These are phyloP conservation scores for Penicillium sp. DNA, from an alignment of 2,329 filamentous ascomycete species.

Conservation along the genomic window DNA sequence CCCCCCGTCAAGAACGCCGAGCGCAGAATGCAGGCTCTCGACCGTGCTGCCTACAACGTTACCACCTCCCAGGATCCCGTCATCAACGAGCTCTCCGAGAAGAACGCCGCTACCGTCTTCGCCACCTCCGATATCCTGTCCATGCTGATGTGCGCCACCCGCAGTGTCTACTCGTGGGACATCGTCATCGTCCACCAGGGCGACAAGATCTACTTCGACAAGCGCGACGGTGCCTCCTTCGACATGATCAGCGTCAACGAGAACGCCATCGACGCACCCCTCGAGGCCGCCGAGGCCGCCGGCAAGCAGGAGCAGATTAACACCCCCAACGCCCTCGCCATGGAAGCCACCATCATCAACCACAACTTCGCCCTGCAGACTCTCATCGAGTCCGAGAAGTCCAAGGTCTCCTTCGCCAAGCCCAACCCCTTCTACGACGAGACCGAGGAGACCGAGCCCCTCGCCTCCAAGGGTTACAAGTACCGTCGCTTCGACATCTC, in stretches of 20 bases:
- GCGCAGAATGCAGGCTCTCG: constrained; percentile 81
- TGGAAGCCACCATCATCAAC: constrained; percentile 99
- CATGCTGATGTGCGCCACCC: constrained; percentile 98
- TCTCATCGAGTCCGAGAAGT: constrained; percentile 74
- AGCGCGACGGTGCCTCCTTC: constrained; percentile 89
- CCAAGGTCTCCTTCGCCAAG: constrained; percentile 80
- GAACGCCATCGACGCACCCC: constrained; percentile 91
- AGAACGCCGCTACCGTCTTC: constrained; percentile 94
- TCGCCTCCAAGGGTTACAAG: constrained; percentile 96
- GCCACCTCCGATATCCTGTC: constrained; percentile 96
- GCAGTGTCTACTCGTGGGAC: constrained; percentile 98
- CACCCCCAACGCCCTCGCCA: constrained; percentile 85
- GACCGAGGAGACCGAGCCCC: constrained; percentile 85
- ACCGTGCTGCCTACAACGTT: constrained; percentile 96
- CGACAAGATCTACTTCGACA: constrained; percentile 98
- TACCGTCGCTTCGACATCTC: constrained; percentile 97
- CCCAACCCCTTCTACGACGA: constrained; percentile 98
- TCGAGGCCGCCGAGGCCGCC: constrained; percentile 74
- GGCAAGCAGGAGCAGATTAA: constrained; percentile 88
- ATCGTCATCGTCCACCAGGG: constrained; percentile 89
- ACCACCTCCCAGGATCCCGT: constrained; percentile 94
- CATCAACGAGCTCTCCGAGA: constrained; percentile 94
- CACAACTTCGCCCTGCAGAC: constrained; percentile 99
- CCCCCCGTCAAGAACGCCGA: constrained; percentile 83
- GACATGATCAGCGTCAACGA: constrained; percentile 99